Conservation (phyloP, 2,329 filamentous ascomycete species). For the Scytalidium sp. region DNA sequence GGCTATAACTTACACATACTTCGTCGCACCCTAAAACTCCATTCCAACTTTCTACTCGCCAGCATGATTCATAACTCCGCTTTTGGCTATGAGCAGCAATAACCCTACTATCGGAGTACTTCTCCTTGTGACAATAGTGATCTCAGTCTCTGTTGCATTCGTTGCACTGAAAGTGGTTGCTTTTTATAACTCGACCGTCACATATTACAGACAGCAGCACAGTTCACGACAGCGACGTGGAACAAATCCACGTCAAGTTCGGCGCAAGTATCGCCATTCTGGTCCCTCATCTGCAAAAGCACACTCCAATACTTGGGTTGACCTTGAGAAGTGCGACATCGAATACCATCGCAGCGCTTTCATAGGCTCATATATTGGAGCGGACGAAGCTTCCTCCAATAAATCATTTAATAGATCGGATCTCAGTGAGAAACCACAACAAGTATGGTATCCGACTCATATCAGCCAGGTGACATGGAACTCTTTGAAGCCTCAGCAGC, state of each 20-base stretch:
- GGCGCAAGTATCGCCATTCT: constrained; percentile 26
- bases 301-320: constrained; percentile 33
- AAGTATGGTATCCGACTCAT: constrained; percentile 33
- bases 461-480: constrained; percentile 27
- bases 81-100: constrained; percentile 32
- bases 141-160: constrained; percentile 31
- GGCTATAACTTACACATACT: not conserved
- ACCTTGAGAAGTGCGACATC: constrained; percentile 31
- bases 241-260: constrained; percentile 20
- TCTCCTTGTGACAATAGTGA: constrained; percentile 43
- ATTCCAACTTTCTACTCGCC: not conserved
- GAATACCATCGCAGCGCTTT: constrained; percentile 21
- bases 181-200: constrained; percentile 18
- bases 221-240: constrained; percentile 30
- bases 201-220: constrained; percentile 15
- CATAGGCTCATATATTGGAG: no score
- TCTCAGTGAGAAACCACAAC: constrained; percentile 3
- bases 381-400: no score
- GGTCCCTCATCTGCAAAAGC: constrained; percentile 29
- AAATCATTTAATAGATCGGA: no score
- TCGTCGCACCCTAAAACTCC: not conserved
- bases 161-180: constrained; percentile 25
- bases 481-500: constrained; percentile 30
- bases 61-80: constrained; percentile 17
- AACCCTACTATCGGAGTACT: constrained; percentile 39